Evolutionary conservation across 331 rosid genomes (phyloP).

Genomic region (Stylosanthes scabra): DNA sequence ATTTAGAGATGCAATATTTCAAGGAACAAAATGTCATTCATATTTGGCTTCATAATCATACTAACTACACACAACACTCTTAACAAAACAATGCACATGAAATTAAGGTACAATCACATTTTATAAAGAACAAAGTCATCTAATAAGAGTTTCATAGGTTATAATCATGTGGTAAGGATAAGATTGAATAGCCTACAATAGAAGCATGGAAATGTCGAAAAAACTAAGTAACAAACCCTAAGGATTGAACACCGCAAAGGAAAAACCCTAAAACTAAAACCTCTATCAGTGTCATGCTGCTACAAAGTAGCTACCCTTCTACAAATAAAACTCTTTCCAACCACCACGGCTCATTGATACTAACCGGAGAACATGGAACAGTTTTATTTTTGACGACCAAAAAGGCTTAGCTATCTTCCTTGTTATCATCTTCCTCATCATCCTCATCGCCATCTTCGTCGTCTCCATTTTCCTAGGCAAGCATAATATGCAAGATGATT

Average conservation of each 20-base stretch:
- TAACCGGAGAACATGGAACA: background rate
- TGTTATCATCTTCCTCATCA: slow-evolving; percentile 24
- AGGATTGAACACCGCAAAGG: background rate
- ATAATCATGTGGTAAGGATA: background rate
- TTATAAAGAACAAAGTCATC: background rate
- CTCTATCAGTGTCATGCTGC: slow-evolving; percentile 1
- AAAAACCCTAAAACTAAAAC: background rate
- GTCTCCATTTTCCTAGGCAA: slow-evolving; percentile 48
- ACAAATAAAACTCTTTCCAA: background rate
- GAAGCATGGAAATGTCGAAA: background rate
- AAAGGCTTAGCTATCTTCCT: slow-evolving; percentile 36
- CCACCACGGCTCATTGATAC: slow-evolving; percentile 11
- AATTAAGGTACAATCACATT: background rate
- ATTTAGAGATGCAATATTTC: background rate
- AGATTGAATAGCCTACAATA: background rate
- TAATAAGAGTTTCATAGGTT: background rate
- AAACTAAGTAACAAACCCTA: slow-evolving; percentile 7
- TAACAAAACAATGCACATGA: background rate
- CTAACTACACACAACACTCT: background rate
- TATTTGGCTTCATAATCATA: background rate
- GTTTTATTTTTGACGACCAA: background rate
- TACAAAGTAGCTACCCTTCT: background rate
- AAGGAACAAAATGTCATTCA: background rate
- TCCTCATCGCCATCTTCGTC: slow-evolving; percentile 24
- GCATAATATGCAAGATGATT: background rate